A percentile compares a stretch with the other conserved stretches of the same genome.
phyloP scores from a whole-genome alignment of 441 rosid species.

The Pelargonium citronellum region DNA sequence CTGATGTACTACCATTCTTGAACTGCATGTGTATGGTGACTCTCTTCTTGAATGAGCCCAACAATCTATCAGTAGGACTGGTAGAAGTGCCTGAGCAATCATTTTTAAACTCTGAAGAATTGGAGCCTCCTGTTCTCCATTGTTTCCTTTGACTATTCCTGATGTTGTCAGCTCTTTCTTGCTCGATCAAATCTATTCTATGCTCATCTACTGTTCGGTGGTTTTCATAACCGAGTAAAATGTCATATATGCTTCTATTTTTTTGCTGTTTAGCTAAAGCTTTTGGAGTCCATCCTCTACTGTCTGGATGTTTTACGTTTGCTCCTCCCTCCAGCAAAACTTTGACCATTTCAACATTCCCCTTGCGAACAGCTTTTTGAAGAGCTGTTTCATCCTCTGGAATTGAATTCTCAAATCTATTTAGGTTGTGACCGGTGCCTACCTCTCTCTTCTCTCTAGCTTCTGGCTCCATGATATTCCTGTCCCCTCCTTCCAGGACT shows the following conservation, averaged over 20 bases:
- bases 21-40: slow-evolving; percentile 69
- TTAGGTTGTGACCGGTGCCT: slow-evolving; percentile 22
- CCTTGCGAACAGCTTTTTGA: slow-evolving; percentile 44
- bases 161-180: slow-evolving; percentile 27
- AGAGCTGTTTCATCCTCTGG: slow-evolving; percentile 43
- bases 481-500: slow-evolving; percentile 28
- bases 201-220: slow-evolving; percentile 41
- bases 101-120: slow-evolving; percentile 17
- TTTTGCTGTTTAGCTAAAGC: slow-evolving; percentile 47
- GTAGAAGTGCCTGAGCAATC: slow-evolving; percentile 30
- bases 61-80: slow-evolving; percentile 22
- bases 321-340: slow-evolving; percentile 47
- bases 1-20: slow-evolving; percentile 30
- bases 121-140: slow-evolving; percentile 21
- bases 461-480: slow-evolving; percentile 20
- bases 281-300: slow-evolving; percentile 45
- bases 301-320: slow-evolving; percentile 42
- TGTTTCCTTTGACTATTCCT: slow-evolving; percentile 26
- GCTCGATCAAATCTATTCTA: slow-evolving; percentile 39
- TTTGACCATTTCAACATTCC: slow-evolving; percentile 52
- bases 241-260: slow-evolving; percentile 43
- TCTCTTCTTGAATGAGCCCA: slow-evolving; percentile 43
- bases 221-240: slow-evolving; percentile 40
- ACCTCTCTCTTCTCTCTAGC: slow-evolving; percentile 26
- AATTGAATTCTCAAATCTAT: slow-evolving; percentile 23